These are phyloP conservation scores for Perilla frutescens DNA, from an alignment of 257 asterid genomes.

Conservation along the genomic window DNA sequence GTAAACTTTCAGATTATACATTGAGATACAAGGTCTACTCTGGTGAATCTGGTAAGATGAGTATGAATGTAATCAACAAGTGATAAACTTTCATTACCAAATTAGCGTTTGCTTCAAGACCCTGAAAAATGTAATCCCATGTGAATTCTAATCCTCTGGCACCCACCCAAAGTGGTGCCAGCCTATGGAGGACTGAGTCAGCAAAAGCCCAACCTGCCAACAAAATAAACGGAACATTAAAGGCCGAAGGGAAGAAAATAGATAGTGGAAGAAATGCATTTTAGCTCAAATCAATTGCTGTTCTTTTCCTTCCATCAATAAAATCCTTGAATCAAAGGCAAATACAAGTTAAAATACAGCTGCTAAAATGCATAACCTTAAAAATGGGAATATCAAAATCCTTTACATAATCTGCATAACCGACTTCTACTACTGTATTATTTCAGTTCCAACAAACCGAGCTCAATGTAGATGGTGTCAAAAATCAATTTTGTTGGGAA, in stretches of 20 bases:
- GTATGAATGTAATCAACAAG: conserved; percentile 14
- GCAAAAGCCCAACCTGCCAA: conserved; percentile 99
- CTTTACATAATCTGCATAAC: background rate
- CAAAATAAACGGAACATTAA: conserved; percentile 28
- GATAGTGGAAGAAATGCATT: background rate
- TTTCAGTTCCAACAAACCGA: background rate
- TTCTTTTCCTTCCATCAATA: conserved; percentile 6
- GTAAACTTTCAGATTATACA: background rate
- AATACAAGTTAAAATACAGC: background rate
- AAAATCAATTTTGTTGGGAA: too few species aligned
- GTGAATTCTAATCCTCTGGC: conserved; percentile 98
- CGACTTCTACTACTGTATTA: conserved; percentile 13
- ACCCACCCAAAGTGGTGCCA: conserved; percentile 99
- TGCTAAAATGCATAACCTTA: background rate
- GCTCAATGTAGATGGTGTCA: background rate
- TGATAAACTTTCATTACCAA: conserved; percentile 56
- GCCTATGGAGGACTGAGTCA: conserved; percentile 92
- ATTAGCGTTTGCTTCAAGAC: conserved; percentile 97
- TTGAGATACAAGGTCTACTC: too few species aligned
- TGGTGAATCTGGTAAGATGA: background rate
- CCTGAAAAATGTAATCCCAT: conserved; percentile 96
- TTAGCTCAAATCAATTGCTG: background rate
- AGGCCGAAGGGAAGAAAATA: conserved; percentile 12
- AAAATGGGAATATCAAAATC: background rate
- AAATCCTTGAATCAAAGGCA: conserved; percentile 24